These are phyloP conservation scores for Thozetella sp. DNA, from an alignment of 495 filamentous ascomycete genomes.

Conservation along the genomic window DNA sequence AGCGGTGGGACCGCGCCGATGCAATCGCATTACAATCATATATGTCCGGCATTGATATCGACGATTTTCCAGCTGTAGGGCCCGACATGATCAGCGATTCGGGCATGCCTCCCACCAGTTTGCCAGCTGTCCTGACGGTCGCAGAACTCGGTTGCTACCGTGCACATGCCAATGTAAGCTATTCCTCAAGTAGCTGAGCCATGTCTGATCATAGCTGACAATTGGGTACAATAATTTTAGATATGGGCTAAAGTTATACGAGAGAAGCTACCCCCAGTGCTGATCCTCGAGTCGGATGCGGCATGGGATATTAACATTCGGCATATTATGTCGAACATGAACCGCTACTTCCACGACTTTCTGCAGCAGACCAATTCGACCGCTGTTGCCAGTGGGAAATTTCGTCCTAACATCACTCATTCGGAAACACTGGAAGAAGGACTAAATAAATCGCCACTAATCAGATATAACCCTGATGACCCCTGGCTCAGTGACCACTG, in stretches of 20 bases:
- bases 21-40: conserved; percentile 19
- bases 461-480: background rate
- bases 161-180: conserved; percentile 18
- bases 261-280: background rate
- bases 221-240: too few species aligned
- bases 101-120: conserved; percentile 20
- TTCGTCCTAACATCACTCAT: background rate
- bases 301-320: background rate
- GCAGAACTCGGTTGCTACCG: conserved; percentile 20
- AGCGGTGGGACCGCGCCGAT: conserved; percentile 20
- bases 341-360: background rate
- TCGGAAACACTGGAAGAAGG: too few species aligned
- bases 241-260: background rate
- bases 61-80: conserved; percentile 18
- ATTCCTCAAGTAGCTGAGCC: too few species aligned
- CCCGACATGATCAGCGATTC: conserved; percentile 17
- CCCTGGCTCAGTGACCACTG: background rate
- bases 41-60: conserved; percentile 14
- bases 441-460: too few species aligned
- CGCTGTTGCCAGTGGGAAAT: background rate
- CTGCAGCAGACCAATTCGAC: background rate
- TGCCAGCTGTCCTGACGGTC: conserved; percentile 8
- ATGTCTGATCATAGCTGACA: too few species aligned
- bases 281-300: background rate
- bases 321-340: background rate